Evolutionary conservation across 768 basidiomycete species (phyloP).

Genomic region (Lactarius hengduanensis): DNA sequence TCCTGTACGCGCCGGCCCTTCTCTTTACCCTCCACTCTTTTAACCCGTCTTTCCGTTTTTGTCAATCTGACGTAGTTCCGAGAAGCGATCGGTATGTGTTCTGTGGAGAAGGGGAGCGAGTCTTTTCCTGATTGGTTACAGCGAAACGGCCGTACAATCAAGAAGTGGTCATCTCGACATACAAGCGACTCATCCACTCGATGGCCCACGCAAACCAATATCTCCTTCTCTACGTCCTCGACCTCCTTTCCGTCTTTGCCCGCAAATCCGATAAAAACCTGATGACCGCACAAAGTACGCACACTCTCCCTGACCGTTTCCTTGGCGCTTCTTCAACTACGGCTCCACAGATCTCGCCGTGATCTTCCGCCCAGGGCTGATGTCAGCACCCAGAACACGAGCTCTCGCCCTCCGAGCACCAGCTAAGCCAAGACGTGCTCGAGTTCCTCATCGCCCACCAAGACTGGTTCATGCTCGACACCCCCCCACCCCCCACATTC

Average conservation of each 20-base stretch:
- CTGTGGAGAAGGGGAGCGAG: not conserved
- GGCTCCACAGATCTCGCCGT: constrained; percentile 78
- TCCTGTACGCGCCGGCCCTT: constrained; percentile 53
- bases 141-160: constrained; percentile 67
- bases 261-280: constrained; percentile 88
- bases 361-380: constrained; percentile 93
- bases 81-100: constrained; percentile 62
- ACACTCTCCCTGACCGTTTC: not conserved
- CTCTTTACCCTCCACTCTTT: constrained; percentile 16
- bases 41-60: constrained; percentile 23
- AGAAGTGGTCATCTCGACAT: constrained; percentile 71
- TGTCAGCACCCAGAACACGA: constrained; percentile 88
- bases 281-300: constrained; percentile 92
- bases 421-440: constrained; percentile 83
- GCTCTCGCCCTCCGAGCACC: constrained; percentile 82
- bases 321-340: not conserved
- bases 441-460: constrained; percentile 97
- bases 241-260: constrained; percentile 92
- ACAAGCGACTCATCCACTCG: constrained; percentile 78
- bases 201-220: constrained; percentile 92
- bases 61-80: constrained; percentile 56
- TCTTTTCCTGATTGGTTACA: constrained; percentile 32
- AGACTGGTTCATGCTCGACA: constrained; percentile 91
- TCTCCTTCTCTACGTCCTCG: constrained; percentile 94
- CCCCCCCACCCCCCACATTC: constrained; percentile 61